Evolutionary conservation across 2,329 filamentous ascomycete genomes (phyloP).

Genomic region (Hypoxylon sp.): DNA sequence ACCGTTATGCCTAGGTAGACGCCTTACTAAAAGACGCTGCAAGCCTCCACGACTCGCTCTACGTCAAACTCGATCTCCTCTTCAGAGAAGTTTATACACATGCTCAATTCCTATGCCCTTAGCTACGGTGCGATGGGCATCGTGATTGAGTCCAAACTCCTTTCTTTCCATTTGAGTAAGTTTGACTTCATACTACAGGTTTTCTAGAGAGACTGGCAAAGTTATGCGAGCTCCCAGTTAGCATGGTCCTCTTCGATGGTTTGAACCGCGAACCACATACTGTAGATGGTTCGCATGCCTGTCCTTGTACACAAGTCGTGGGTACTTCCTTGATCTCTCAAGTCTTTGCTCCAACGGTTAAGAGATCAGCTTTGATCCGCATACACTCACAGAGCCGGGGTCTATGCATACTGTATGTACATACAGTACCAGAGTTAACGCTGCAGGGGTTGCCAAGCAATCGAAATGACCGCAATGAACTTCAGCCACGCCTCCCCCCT

Average conservation of each 20-base stretch:
- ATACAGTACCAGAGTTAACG: conserved; percentile 24
- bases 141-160: not conserved
- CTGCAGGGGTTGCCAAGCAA: conserved; percentile 35
- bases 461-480: conserved; percentile 39
- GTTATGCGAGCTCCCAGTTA: conserved; percentile 14
- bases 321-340: conserved; percentile 26
- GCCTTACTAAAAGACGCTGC: conserved; percentile 29
- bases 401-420: conserved; percentile 25
- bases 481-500: conserved; percentile 35
- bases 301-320: conserved; percentile 13
- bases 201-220: not conserved
- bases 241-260: conserved; percentile 5
- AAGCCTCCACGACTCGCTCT: conserved; percentile 18
- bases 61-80: conserved; percentile 11
- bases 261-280: conserved; percentile 22
- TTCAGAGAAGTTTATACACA: conserved; percentile 31
- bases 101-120: conserved; percentile 1
- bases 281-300: conserved; percentile 30
- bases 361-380: conserved; percentile 25
- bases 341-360: conserved; percentile 6
- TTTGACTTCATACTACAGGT: conserved; percentile 10
- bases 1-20: conserved; percentile 31
- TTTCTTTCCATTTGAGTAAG: conserved; percentile 5
- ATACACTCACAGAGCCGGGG: conserved; percentile 15
- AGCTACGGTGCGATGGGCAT: conserved; percentile 2